Evolutionary conservation across 257 asterid species (phyloP), one percentile per base, ranked within the genome.

Genomic region (Fraxinus pennsylvanica): DNA sequence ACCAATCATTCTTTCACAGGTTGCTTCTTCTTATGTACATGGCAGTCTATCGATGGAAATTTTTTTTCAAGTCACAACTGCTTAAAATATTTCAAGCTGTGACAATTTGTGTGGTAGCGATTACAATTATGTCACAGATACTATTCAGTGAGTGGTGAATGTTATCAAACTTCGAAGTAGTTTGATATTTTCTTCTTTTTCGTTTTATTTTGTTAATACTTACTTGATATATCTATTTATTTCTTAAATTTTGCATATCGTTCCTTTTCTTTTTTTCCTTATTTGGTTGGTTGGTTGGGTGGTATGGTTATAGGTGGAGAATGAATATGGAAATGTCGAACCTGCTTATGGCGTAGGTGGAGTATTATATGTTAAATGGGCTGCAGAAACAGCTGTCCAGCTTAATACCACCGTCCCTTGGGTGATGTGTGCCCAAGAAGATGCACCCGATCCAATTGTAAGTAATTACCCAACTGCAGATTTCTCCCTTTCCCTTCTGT

Each of bases 401-500:
- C 91, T 92, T 30, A 90, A 91, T 57, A 92, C 94, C 12, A 77
- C 89, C 2, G 95, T 92, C 29, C 97, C 97, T 15, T 92, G 96
- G 97, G 97, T 92, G 83, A 92, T 91, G 97, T 91, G 96, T 75
- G 72, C 76, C 33, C 97, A 91, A 71, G 78, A 1, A 67, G 94
- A 92, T 83, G 97, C 96, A 32, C 97, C 95, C 6, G 96, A 88
- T 82, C 92, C 97, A 39, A 75, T 92, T 38, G 97, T 91, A 86
- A 73, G 92, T 75, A 77, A 0, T 79, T 7, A 63, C 68, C 54
- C 30, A 35, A 50, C n/a, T 45, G 22, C 9, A 36, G 80, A 70
- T 6, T 33, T 68, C 10, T 5, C 17, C 47, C 54, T 6, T 15
- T 9, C 21, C 39, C 61, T 25, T 68, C 76, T 65, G 15, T 29